Conservation (phyloP, 495 filamentous ascomycete species). For the Penicillium subrubescens region DNA sequence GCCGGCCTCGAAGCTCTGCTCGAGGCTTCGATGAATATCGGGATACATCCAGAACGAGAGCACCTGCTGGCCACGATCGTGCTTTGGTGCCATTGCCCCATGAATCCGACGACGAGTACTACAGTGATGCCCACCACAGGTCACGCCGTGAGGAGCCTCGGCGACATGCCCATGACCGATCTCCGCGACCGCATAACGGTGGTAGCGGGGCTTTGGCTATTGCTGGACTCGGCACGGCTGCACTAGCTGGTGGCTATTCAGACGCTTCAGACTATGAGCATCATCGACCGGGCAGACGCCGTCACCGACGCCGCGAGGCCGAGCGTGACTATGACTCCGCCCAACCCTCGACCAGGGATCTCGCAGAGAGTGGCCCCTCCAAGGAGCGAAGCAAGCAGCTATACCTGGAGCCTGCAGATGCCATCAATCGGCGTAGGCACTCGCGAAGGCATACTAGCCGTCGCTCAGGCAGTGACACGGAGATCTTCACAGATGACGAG, state of each 20-base stretch:
- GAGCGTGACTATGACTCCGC: slow-evolving; percentile 19
- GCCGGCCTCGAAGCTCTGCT: slow-evolving; percentile 34
- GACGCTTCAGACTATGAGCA: slow-evolving; percentile 42
- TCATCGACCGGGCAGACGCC: slow-evolving; percentile 18
- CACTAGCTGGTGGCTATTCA: slow-evolving; percentile 39
- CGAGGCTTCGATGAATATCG: slow-evolving; percentile 34
- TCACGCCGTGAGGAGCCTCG: slow-evolving; percentile 26
- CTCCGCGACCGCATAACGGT: slow-evolving; percentile 22
- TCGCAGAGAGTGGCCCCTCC: slow-evolving; percentile 3
- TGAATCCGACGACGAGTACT: slow-evolving; percentile 40
- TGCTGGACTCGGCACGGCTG: slow-evolving; percentile 46
- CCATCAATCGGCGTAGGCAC: slow-evolving; percentile 28
- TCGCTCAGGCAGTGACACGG: slow-evolving; percentile 32
- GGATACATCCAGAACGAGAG: slow-evolving; percentile 32
- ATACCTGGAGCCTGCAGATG: slow-evolving; percentile 23
- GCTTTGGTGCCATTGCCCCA: slow-evolving; percentile 41
- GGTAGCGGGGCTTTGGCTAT: slow-evolving; percentile 22
- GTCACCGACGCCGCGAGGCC: slow-evolving; percentile 15
- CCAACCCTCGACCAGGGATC: slow-evolving; percentile 19
- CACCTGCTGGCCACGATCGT: slow-evolving; percentile 31
- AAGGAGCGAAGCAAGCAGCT: slow-evolving; percentile 21
- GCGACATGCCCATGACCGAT: slow-evolving; percentile 33
- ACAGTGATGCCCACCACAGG: slow-evolving; percentile 31
- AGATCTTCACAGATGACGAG: slow-evolving; percentile 40
- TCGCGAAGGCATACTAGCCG: slow-evolving; percentile 24